A percentile compares a stretch with the other conserved stretches of the same genome.
Evolutionary conservation across 2,329 filamentous ascomycete genomes (phyloP).

Genomic region (Ceratocystis albifundus): DNA sequence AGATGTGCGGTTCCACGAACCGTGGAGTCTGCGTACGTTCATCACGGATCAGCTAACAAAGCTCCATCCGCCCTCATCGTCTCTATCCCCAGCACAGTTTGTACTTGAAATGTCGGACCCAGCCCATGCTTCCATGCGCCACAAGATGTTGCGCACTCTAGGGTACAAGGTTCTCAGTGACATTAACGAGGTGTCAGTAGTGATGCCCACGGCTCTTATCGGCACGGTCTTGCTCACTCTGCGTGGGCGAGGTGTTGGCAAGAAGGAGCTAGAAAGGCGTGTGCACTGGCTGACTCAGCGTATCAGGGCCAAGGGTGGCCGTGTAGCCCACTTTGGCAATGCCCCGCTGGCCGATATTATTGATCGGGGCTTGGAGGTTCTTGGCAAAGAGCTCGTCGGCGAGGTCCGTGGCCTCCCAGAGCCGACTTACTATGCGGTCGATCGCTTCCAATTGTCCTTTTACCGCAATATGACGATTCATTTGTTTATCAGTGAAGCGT

Average conservation of each 20-base stretch:
- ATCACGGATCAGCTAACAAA: slow-evolving; percentile 59
- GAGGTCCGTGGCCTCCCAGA: slow-evolving; percentile 69
- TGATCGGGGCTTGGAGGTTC: slow-evolving; percentile 77
- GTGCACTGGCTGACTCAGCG: slow-evolving; percentile 82
- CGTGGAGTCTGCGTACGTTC: slow-evolving; percentile 80
- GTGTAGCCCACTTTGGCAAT: slow-evolving; percentile 85
- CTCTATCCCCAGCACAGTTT: slow-evolving; percentile 35
- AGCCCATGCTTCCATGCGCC: slow-evolving; percentile 44
- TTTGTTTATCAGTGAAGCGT: slow-evolving; percentile 83
- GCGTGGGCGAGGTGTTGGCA: slow-evolving; percentile 81
- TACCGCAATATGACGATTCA: slow-evolving; percentile 99
- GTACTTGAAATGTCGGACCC: slow-evolving; percentile 29
- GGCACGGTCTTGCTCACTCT: slow-evolving; percentile 87
- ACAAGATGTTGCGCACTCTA: slow-evolving; percentile 69
- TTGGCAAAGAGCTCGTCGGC: slow-evolving; percentile 81
- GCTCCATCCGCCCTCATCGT: slow-evolving; percentile 28
- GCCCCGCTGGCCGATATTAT: slow-evolving; percentile 70
- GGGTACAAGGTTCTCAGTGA: slow-evolving; percentile 88
- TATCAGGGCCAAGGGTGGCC: slow-evolving; percentile 73
- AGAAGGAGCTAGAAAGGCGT: slow-evolving; percentile 68
- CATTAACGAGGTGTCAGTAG: slow-evolving; percentile 90
- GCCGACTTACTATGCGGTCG: slow-evolving; percentile 87
- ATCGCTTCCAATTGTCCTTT: slow-evolving; percentile 93
- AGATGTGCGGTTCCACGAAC: slow-evolving; percentile 90
- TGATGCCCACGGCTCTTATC: slow-evolving; percentile 95